Base-by-base conservation (phyloP, 495 filamentous ascomycete genomes). In the Entonaema liquescens region DNA sequence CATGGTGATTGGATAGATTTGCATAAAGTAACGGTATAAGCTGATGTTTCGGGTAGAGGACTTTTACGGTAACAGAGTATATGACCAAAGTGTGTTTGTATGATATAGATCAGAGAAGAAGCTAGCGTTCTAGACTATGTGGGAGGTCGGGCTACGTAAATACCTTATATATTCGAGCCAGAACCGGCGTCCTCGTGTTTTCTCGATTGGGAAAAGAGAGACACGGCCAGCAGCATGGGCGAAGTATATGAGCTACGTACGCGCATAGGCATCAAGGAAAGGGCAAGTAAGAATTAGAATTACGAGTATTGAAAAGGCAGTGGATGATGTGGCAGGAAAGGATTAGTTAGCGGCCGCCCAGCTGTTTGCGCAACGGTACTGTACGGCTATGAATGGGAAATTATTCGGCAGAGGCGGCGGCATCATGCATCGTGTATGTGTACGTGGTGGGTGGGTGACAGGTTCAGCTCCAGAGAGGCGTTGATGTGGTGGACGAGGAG, bases 331-430 rank as follows among this genome's bases (percentile, higher is more conserved):
- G 81, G 79, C 80, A 76, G 76, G 67, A 80, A 74, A 63, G 78
- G 77, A 83, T 82, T 83, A 77, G 75, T 68, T 76, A 70, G 65
- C 57, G 62, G 56, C 68, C 66, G 65, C 75, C 76, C 78, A 73
- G 73, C 76, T 81, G 79, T 81, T 81, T 80, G 78, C 81, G 77
- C 80, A 76, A 79, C 77, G 73, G 74, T 81, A 76, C 80, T 78
- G 76, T 68, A 78, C 75, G 73, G 72, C 73, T 76, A 74, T 74
- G 68, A 53, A 70, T 72, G 74, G 70, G 65, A 70, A 74, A 79
- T 79, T 80, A 81, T 72, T 76, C 71, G 76, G 70, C 68, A 74
- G 67, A 74, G 67, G 62, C 65, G 65, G 67, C 81, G 81, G 81
- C 78, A 79, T 74, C 59, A 72, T 82, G 81, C 81, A 83, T 82